Percentiles rank a stretch among this genome's conserved stretches.
Evolutionary conservation across 2,329 filamentous ascomycete species (phyloP).

Genomic region (Arthroderma sp.): DNA sequence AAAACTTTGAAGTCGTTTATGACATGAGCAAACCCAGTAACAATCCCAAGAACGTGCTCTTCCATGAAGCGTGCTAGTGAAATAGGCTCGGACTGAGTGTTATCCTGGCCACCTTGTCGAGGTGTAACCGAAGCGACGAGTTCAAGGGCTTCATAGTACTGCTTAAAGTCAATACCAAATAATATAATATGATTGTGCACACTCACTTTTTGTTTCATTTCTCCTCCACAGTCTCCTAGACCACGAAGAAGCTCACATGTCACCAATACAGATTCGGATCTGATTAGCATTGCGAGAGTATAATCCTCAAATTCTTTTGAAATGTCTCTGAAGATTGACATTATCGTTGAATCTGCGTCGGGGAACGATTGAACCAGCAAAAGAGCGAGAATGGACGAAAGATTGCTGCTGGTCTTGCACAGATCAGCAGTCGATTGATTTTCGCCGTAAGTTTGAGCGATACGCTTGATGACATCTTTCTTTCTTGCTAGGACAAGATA

Average conservation of each 20-base stretch:
- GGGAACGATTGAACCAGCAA: slow-evolving; percentile 47
- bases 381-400: slow-evolving; percentile 45
- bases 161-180: slow-evolving; percentile 13
- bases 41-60: slow-evolving; percentile 71
- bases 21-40: slow-evolving; percentile 64
- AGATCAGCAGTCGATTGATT: slow-evolving; percentile 46
- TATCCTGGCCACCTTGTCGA: slow-evolving; percentile 33
- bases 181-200: not conserved
- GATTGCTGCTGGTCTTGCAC: slow-evolving; percentile 45
- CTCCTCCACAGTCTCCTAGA: slow-evolving; percentile 52
- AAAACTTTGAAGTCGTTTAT: slow-evolving; percentile 56
- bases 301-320: slow-evolving; percentile 56
- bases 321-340: slow-evolving; percentile 54
- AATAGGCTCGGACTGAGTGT: slow-evolving; percentile 38
- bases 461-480: slow-evolving; percentile 63
- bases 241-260: slow-evolving; percentile 72
- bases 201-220: slow-evolving; percentile 44
- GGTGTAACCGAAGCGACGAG: slow-evolving; percentile 40
- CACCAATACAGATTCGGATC: slow-evolving; percentile 60
- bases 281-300: slow-evolving; percentile 55
- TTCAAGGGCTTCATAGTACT: slow-evolving; percentile 39
- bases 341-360: slow-evolving; percentile 54
- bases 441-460: slow-evolving; percentile 54
- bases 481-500: slow-evolving; percentile 71
- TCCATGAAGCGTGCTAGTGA: slow-evolving; percentile 64